Percentiles rank a stretch among this genome's conserved stretches.
These are phyloP conservation scores for Gliomastix tumulicola DNA, from an alignment of 2,329 filamentous ascomycete species.

Conservation along the genomic window DNA sequence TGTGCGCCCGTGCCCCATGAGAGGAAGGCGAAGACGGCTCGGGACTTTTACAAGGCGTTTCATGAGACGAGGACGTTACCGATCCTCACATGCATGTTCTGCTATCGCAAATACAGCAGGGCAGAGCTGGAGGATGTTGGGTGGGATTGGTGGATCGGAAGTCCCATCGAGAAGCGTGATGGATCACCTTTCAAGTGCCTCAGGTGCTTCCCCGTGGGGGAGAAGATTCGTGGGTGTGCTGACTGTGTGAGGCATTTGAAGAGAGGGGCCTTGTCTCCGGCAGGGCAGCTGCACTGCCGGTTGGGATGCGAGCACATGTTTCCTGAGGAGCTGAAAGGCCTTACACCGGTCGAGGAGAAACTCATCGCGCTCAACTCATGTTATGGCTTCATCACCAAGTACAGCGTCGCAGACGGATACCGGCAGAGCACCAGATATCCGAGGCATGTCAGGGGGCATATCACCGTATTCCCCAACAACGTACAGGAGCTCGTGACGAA, in stretches of 20 bases:
- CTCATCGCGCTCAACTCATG: constrained; percentile 1
- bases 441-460: constrained; percentile 8
- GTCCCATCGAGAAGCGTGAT: constrained; percentile 1
- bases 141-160: constrained; percentile 4
- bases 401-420: not conserved
- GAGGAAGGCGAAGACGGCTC: constrained; percentile 6
- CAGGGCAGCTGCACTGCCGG: not conserved
- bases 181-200: constrained; percentile 2
- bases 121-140: constrained; percentile 4
- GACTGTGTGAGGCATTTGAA: not conserved
- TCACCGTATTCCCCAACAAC: constrained; percentile 9
- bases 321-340: constrained; percentile 5
- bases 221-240: not conserved
- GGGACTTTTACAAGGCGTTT: constrained; percentile 7
- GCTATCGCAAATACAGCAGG: constrained; percentile 3
- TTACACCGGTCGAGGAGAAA: constrained; percentile 4
- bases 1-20: constrained; percentile 3
- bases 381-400: constrained; percentile 4
- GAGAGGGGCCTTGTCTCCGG: constrained; percentile 2
- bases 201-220: not conserved
- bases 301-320: constrained; percentile 6
- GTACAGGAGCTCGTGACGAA: constrained; percentile 6
- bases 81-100: constrained; percentile 5
- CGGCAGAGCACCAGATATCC: constrained; percentile 1
- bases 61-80: constrained; percentile 6